Conservation (phyloP, 2,329 filamentous ascomycete genomes). For the Lachnellula subtilissima region DNA sequence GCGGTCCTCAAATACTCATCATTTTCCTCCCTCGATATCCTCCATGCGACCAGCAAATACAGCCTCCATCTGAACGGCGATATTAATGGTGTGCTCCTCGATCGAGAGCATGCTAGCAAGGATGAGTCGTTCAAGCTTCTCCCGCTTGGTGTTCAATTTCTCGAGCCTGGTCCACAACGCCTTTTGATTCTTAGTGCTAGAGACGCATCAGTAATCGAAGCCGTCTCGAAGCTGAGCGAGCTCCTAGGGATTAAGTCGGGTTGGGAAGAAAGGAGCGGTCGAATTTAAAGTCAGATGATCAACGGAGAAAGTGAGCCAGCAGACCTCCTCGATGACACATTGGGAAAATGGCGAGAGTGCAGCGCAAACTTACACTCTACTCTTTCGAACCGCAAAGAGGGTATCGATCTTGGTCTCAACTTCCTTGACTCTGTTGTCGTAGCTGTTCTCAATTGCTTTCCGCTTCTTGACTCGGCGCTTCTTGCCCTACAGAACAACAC, state of each 20-base stretch:
- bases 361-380: slow-evolving; percentile 22
- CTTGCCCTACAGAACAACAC: slow-evolving; percentile 17
- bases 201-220: slow-evolving; percentile 1
- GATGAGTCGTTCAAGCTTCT: slow-evolving; percentile 25
- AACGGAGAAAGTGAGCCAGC: not conserved
- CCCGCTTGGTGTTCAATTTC: slow-evolving; percentile 25
- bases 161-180: slow-evolving; percentile 22
- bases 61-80: slow-evolving; percentile 23
- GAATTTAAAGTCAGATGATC: not conserved
- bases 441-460: slow-evolving; percentile 23
- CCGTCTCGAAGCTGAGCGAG: not conserved
- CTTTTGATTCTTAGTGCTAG: slow-evolving; percentile 22
- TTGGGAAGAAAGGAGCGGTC: not conserved
- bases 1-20: not conserved
- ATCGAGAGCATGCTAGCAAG: slow-evolving; percentile 24
- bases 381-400: slow-evolving; percentile 19
- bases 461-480: slow-evolving; percentile 26
- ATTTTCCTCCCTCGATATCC: slow-evolving; percentile 16
- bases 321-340: too few species aligned
- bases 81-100: slow-evolving; percentile 21
- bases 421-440: slow-evolving; percentile 22
- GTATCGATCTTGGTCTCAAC: slow-evolving; percentile 19
- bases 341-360: too few species aligned
- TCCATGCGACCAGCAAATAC: slow-evolving; percentile 24
- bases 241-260: not conserved